Conservation (phyloP, 2,329 filamentous ascomycete species). For the Colletotrichum aenigma region DNA sequence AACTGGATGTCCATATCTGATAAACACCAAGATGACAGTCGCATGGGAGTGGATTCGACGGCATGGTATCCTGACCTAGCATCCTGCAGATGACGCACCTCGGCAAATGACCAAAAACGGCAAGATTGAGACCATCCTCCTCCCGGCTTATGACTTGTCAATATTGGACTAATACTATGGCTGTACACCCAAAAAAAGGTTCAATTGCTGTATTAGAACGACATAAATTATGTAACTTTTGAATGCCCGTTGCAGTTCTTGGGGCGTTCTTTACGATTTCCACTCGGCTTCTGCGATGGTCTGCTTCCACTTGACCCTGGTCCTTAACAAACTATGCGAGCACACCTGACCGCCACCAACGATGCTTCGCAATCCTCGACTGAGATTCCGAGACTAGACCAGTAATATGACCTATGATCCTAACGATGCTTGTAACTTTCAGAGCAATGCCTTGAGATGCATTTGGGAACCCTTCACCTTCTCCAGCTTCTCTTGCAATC, state of each 20-base stretch:
- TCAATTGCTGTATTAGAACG: not conserved
- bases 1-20: not conserved
- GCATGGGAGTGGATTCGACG: not conserved
- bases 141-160: not conserved
- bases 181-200: not conserved
- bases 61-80: not conserved
- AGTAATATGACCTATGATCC: fast-evolving
- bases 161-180: not conserved
- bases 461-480: not conserved
- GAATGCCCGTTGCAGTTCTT: not conserved
- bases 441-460: not conserved
- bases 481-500: not conserved
- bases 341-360: not conserved
- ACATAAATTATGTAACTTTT: not conserved
- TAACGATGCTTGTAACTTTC: fast-evolving
- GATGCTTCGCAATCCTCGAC: not conserved
- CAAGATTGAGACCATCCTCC: not conserved
- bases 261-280: not conserved
- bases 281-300: not conserved
- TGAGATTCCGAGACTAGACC: not conserved
- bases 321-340: not conserved
- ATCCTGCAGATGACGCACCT: not conserved
- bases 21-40: fast-evolving
- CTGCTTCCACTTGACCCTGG: not conserved
- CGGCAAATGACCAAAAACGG: not conserved